phyloP scores from a whole-genome alignment of 2,329 filamentous ascomycete genomes.

The Pseudopyrenochaeta lycopersici region DNA sequence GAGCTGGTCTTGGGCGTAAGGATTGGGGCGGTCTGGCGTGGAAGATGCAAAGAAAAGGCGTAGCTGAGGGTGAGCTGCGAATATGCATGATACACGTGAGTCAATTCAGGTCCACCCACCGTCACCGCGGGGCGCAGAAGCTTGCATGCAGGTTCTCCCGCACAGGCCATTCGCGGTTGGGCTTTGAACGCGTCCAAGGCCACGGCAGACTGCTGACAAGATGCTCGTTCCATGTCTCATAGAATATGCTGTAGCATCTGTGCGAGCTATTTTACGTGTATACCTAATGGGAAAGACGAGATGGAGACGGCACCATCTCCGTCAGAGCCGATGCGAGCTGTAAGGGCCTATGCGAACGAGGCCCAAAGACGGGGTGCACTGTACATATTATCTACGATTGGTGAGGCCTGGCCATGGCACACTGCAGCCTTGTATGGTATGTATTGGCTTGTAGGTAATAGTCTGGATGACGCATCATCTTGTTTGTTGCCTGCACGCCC shows the following conservation, averaged over 20 bases:
- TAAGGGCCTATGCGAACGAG: no score
- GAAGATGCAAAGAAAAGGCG: conserved; percentile 31
- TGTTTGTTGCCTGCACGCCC: conserved; percentile 26
- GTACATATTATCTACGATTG: no score
- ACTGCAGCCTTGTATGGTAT: neutral
- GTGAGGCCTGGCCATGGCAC: no score
- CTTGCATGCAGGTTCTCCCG: conserved; percentile 8
- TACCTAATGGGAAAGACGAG: no score
- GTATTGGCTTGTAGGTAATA: neutral
- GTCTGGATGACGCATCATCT: conserved; percentile 6
- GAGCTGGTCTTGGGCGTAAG: conserved; percentile 12
- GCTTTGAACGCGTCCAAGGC: neutral
- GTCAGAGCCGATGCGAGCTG: no score
- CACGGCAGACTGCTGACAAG: neutral
- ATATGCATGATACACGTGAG: conserved; percentile 42
- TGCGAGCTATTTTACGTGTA: neutral
- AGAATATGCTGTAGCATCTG: neutral
- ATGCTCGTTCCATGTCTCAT: neutral
- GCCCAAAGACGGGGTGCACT: no score
- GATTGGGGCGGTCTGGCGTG: conserved; percentile 34
- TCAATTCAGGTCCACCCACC: conserved; percentile 31
- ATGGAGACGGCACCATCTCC: no score
- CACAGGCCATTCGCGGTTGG: conserved; percentile 27
- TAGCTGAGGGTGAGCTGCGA: conserved; percentile 22
- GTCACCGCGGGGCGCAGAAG: conserved; percentile 33